Conservation (phyloP, 192 early-diverging fungal species). For the Physocladia obscura region DNA sequence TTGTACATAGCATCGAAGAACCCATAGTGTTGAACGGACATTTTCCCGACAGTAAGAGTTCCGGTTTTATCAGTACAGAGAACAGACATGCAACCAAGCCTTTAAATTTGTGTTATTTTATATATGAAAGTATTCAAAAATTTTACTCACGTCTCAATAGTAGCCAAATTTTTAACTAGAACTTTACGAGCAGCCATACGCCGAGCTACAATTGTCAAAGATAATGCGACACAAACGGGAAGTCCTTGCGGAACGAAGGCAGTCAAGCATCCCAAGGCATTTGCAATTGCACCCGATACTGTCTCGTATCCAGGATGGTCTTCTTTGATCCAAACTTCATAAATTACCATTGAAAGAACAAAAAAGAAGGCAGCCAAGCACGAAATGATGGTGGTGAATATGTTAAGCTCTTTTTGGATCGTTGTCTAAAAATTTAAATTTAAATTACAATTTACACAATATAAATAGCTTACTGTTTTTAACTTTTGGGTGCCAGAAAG, state of each 20-base stretch:
- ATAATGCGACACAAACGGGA: constrained; percentile 52
- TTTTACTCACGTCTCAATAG: constrained; percentile 74
- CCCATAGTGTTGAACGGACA: background rate
- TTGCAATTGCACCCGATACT: background rate
- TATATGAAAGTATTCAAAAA: too few relatives aligned
- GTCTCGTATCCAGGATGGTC: background rate
- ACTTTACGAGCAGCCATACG: constrained; percentile 52
- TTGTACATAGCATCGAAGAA: constrained; percentile 19
- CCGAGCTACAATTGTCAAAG: constrained; percentile 45
- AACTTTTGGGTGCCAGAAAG: background rate
- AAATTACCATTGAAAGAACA: background rate
- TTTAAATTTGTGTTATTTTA: background rate
- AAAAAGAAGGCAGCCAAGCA: background rate
- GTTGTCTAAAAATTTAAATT: too few relatives aligned
- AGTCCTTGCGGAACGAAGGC: constrained; percentile 53
- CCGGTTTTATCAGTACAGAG: constrained; percentile 87
- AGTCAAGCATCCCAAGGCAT: background rate
- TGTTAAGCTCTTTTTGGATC: background rate
- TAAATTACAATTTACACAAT: too few relatives aligned
- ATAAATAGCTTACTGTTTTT: background rate
- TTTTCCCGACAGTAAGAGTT: background rate
- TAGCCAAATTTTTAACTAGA: constrained; percentile 75
- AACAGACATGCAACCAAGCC: constrained; percentile 76
- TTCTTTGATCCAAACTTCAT: background rate
- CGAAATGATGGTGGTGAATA: background rate